phyloP scores from a whole-genome alignment of 2,329 filamentous ascomycete species.

The Xylariomycetidae sp. region DNA sequence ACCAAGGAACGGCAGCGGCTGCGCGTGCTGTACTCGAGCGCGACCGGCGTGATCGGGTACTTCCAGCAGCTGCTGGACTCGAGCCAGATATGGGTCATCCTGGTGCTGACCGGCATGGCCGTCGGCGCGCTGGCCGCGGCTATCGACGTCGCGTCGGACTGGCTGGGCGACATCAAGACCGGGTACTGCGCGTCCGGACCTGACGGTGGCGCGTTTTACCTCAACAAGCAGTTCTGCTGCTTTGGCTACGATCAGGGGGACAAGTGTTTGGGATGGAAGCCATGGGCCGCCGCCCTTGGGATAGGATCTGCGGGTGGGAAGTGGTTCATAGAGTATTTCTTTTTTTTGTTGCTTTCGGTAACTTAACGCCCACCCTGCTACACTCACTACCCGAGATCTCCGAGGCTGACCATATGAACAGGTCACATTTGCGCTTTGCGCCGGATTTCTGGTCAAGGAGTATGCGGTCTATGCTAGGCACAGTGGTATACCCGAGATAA shows the following conservation, averaged over 20 bases:
- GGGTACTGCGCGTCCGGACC: conserved; percentile 74
- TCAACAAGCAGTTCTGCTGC: conserved; percentile 90
- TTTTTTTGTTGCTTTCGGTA: conserved; percentile 83
- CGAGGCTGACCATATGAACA: too few species aligned
- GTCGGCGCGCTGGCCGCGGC: conserved; percentile 80
- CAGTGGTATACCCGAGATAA: conserved; percentile 96
- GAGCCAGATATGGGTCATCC: conserved; percentile 86
- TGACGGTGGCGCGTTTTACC: conserved; percentile 82
- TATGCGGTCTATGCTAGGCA: conserved; percentile 89
- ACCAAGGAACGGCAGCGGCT: conserved; percentile 89
- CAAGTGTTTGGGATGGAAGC: conserved; percentile 81
- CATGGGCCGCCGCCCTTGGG: conserved; percentile 75
- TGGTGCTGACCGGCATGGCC: conserved; percentile 79
- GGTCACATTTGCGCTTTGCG: conserved; percentile 72
- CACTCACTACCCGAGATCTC: too few species aligned
- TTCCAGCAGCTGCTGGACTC: conserved; percentile 71
- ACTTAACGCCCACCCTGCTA: conserved; percentile 28
- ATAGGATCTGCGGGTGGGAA: conserved; percentile 61
- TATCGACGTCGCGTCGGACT: conserved; percentile 88
- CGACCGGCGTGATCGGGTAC: conserved; percentile 68
- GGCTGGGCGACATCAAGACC: conserved; percentile 87
- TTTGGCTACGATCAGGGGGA: conserved; percentile 81
- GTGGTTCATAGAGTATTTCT: conserved; percentile 82
- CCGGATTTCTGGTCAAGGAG: conserved; percentile 74
- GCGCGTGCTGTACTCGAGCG: conserved; percentile 66